phyloP scores from a whole-genome alignment of 2,329 filamentous ascomycete species.

The Alternaria panax region DNA sequence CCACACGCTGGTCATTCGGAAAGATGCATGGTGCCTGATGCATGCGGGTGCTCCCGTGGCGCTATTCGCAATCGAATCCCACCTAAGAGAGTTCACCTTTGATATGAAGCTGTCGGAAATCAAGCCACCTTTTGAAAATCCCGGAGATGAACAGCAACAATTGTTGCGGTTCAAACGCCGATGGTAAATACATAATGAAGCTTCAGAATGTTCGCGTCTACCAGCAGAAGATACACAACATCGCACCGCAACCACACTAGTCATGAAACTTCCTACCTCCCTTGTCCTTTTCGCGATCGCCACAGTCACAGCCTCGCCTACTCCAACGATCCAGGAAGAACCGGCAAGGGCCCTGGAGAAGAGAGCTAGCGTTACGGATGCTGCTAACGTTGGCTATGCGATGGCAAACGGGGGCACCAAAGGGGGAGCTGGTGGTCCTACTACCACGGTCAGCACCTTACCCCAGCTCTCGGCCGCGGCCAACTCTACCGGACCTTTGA shows the following conservation, averaged over 20 bases:
- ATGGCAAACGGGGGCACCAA: constrained; percentile 59
- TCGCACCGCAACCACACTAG: neutral
- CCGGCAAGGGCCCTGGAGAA: constrained; percentile 18
- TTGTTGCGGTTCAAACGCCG: constrained; percentile 13
- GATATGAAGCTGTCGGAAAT: constrained; percentile 14
- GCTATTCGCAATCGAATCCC: constrained; percentile 10
- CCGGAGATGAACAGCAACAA: neutral
- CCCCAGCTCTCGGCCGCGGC: constrained; percentile 60
- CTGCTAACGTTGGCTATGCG: constrained; percentile 51
- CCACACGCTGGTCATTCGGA: neutral
- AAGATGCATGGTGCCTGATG: constrained; percentile 3
- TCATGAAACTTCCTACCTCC: constrained; percentile 22
- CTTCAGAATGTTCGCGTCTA: neutral
- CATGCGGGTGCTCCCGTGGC: constrained; percentile 1
- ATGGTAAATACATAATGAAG: constrained; percentile 11
- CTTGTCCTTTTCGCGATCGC: constrained; percentile 18
- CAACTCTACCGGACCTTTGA: constrained; percentile 24
- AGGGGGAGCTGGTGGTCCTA: constrained; percentile 61
- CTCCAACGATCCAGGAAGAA: constrained; percentile 15
- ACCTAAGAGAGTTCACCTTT: constrained; percentile 16
- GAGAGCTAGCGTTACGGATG: constrained; percentile 25
- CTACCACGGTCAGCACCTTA: constrained; percentile 62
- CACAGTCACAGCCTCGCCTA: constrained; percentile 22
- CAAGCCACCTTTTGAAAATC: neutral
- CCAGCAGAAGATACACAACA: neutral